A percentile compares a stretch with the other conserved stretches of the same genome.
phyloP scores from a whole-genome alignment of 108 stramenopile genomes.

The Pseudonitzschia multistriata region DNA sequence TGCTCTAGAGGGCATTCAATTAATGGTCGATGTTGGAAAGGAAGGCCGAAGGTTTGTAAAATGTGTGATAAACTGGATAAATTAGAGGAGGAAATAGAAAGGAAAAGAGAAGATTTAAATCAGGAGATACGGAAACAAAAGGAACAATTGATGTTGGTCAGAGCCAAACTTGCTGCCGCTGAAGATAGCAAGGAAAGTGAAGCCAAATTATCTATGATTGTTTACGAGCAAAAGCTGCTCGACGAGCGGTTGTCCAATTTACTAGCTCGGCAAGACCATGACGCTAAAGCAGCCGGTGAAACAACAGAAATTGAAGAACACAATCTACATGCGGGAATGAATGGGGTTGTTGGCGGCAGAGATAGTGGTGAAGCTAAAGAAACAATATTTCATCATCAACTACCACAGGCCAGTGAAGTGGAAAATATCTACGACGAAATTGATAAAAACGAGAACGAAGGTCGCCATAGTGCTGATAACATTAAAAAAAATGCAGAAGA shows the following conservation, averaged over 20 bases:
- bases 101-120: slow-evolving; percentile 25
- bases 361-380: too few relatives aligned
- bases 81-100: slow-evolving; percentile 11
- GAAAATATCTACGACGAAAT: neutral
- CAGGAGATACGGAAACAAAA: neutral
- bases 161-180: neutral
- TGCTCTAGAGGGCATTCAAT: slow-evolving; percentile 5
- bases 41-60: neutral
- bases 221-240: neutral
- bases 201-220: neutral
- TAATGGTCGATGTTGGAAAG: neutral
- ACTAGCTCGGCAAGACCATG: neutral
- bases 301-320: neutral
- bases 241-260: neutral
- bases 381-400: too few relatives aligned
- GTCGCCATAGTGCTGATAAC: neutral
- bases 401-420: too few relatives aligned
- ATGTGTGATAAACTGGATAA: neutral
- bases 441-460: neutral
- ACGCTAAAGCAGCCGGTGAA: neutral
- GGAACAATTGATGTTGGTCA: neutral
- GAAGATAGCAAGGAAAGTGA: neutral
- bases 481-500: neutral
- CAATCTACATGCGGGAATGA: neutral
- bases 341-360: neutral